Conservation (phyloP, 2,329 filamentous ascomycete species). For the Botrytis porri region DNA sequence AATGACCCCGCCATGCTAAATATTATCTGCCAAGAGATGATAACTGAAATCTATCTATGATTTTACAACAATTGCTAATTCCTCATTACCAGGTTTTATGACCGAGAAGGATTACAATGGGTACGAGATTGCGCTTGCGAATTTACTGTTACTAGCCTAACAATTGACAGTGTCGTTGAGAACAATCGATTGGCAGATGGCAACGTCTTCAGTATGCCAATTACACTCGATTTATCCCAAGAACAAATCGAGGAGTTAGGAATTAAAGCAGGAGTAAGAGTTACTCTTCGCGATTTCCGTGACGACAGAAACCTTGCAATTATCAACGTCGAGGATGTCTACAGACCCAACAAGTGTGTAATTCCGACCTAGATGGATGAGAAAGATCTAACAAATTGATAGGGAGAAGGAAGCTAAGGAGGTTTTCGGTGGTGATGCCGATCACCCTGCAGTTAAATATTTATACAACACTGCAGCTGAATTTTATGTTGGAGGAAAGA, state of each 20-base stretch:
- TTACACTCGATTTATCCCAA: constrained; percentile 82
- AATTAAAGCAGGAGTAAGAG: constrained; percentile 74
- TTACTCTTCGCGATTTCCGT: constrained; percentile 90
- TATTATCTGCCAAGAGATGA: not conserved
- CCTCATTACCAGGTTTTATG: constrained; percentile 72
- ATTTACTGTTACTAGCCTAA: constrained; percentile 32
- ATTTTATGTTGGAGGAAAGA: constrained; percentile 92
- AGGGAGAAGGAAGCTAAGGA: constrained; percentile 86
- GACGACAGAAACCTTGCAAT: constrained; percentile 97
- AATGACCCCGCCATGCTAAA: constrained; percentile 28
- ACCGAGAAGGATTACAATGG: constrained; percentile 95
- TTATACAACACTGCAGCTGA: constrained; percentile 78
- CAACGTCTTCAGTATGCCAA: constrained; percentile 93
- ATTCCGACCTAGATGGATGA: not conserved
- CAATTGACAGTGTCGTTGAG: constrained; percentile 70
- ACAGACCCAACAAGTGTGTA: constrained; percentile 87
- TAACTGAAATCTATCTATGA: not conserved
- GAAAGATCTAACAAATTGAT: constrained; percentile 29
- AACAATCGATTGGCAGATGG: constrained; percentile 84
- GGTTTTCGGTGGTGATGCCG: constrained; percentile 89
- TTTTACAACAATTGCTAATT: constrained; percentile 32
- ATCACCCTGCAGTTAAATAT: constrained; percentile 90
- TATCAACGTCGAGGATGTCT: constrained; percentile 91
- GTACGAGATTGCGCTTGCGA: constrained; percentile 48
- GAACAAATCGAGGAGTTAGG: constrained; percentile 70